phyloP scores from a whole-genome alignment of 148 eudicot genomes.

The Arbutus unedo region DNA sequence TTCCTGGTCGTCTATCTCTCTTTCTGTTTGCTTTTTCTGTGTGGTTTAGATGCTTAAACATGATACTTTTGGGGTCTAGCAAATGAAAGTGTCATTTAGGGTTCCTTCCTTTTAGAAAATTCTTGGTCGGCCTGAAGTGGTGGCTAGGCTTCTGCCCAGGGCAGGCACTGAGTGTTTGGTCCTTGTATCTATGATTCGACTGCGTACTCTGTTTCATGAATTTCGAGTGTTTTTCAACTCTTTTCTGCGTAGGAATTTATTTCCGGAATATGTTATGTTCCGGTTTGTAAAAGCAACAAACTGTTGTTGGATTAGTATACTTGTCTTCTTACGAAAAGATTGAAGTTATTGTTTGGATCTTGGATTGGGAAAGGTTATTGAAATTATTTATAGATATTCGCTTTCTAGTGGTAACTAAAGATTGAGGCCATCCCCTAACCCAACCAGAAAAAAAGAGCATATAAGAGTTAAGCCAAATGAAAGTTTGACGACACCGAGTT shows the following conservation, averaged over 20 bases:
- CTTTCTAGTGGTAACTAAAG: not conserved
- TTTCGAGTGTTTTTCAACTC: not conserved
- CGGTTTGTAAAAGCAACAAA: not conserved
- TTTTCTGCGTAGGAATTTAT: not conserved
- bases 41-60: too few species aligned
- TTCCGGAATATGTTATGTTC: not conserved
- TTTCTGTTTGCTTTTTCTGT: too few species aligned
- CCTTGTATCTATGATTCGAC: not conserved
- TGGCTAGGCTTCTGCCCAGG: too few species aligned
- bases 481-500: not conserved
- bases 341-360: not conserved
- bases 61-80: too few species aligned
- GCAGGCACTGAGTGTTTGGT: not conserved
- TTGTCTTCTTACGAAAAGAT: not conserved
- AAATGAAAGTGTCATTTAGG: too few species aligned
- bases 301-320: not conserved
- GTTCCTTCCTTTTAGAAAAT: too few species aligned
- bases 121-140: too few species aligned
- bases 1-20: too few species aligned
- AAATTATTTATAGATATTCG: not conserved
- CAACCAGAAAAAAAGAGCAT: not conserved
- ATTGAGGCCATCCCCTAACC: not conserved
- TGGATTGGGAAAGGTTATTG: not conserved
- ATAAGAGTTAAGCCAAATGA: not conserved
- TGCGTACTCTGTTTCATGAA: not conserved